phyloP scores from a whole-genome alignment of 2,329 filamentous ascomycete genomes.

The Iodosphaeria phyllophila region DNA sequence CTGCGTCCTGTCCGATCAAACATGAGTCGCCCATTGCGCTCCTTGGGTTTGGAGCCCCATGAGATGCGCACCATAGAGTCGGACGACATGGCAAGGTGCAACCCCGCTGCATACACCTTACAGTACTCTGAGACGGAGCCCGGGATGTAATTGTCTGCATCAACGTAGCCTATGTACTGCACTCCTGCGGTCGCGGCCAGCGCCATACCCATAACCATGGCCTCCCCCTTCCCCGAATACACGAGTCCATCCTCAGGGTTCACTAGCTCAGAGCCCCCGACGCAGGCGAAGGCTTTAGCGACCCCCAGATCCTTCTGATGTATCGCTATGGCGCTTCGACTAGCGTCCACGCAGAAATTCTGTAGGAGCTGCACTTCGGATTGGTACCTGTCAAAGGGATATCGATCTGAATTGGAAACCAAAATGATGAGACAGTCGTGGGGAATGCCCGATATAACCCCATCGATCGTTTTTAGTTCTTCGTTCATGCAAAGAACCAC shows the following conservation, averaged over 20 bases:
- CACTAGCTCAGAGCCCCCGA: slow-evolving; percentile 9
- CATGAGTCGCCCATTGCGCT: slow-evolving; percentile 8
- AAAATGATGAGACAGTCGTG: slow-evolving; percentile 11
- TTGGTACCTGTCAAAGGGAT: slow-evolving; percentile 5
- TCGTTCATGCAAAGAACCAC: slow-evolving; percentile 16
- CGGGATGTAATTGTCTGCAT: slow-evolving; percentile 14
- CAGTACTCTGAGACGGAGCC: slow-evolving; percentile 15
- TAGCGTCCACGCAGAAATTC: slow-evolving; percentile 6
- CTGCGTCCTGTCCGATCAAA: slow-evolving; percentile 12
- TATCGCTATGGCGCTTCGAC: slow-evolving; percentile 8
- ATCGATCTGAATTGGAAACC: slow-evolving; percentile 11
- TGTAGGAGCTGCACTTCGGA: slow-evolving; percentile 7
- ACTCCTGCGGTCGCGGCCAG: slow-evolving; percentile 8
- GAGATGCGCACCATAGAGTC: slow-evolving; percentile 14
- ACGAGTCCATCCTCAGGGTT: slow-evolving; percentile 6
- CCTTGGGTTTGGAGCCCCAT: slow-evolving; percentile 15
- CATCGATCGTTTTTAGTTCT: slow-evolving; percentile 7
- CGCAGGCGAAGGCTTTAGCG: slow-evolving; percentile 7
- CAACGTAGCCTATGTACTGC: slow-evolving; percentile 14
- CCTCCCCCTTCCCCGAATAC: slow-evolving; percentile 14
- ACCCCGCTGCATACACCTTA: slow-evolving; percentile 13
- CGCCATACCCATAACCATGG: slow-evolving; percentile 14
- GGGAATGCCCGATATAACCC: slow-evolving; percentile 13
- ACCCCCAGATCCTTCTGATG: slow-evolving; percentile 12
- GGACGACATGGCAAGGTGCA: slow-evolving; percentile 8